Evolutionary conservation across 2,329 filamentous ascomycete genomes (phyloP).

Genomic region (Penicillium sp.): DNA sequence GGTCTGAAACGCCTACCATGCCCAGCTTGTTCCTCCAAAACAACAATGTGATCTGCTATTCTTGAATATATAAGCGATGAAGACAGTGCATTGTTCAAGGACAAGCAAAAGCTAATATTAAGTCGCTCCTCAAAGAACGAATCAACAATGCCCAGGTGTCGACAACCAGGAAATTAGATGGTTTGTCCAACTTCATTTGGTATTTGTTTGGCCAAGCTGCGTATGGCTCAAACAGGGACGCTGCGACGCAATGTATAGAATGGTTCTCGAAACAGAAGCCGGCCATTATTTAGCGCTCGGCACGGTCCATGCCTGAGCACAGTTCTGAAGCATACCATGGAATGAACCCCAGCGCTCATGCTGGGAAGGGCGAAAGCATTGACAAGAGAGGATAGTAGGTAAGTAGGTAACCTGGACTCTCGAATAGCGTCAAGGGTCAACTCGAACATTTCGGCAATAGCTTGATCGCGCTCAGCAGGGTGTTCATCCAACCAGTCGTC

Average conservation of each 20-base stretch:
- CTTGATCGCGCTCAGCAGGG: neutral
- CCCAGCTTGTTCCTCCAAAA: neutral
- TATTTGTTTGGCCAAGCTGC: neutral
- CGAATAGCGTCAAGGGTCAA: neutral
- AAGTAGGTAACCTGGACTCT: neutral
- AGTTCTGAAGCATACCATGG: neutral
- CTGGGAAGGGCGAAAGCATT: neutral
- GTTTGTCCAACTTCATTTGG: neutral
- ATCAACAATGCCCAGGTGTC: neutral
- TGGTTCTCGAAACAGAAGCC: neutral
- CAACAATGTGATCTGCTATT: neutral
- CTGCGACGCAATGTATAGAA: neutral
- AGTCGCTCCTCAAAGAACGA: neutral
- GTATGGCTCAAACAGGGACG: neutral
- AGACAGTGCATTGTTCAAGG: neutral
- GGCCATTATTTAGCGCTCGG: neutral
- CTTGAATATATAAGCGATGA: neutral
- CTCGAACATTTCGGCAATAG: neutral
- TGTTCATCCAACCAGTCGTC: neutral
- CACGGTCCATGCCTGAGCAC: neutral
- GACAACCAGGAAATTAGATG: neutral
- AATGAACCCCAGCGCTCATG: neutral
- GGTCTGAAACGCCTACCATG: neutral
- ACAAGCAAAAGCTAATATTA: neutral
- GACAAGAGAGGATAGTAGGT: neutral